Percentiles rank a stretch among this genome's conserved stretches.
Evolutionary conservation across 441 rosid genomes (phyloP).

Genomic region (Erodium moschatum): DNA sequence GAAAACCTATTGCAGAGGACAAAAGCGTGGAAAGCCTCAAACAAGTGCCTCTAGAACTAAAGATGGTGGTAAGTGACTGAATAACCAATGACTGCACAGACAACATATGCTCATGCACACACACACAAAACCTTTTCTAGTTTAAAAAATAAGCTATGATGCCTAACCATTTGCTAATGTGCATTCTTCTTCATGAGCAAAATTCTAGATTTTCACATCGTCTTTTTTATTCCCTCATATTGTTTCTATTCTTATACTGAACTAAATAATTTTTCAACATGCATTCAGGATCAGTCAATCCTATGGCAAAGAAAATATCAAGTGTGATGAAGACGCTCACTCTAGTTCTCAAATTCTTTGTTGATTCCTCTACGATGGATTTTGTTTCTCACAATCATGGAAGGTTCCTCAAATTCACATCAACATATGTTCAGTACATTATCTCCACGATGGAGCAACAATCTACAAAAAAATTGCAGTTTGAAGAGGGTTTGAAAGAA

Average conservation of each 20-base stretch:
- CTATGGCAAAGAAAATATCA: slow-evolving; percentile 27
- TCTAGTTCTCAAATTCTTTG: slow-evolving; percentile 56
- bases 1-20: slow-evolving; percentile 19
- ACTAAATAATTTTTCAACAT: slow-evolving; percentile 1
- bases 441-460: slow-evolving; percentile 35
- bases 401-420: slow-evolving; percentile 49
- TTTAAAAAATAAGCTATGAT: not conserved
- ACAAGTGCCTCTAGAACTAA: slow-evolving; percentile 23
- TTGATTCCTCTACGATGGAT: slow-evolving; percentile 53
- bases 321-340: slow-evolving; percentile 54
- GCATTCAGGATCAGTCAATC: slow-evolving; percentile 33
- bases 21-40: slow-evolving; percentile 26
- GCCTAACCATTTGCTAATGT: not conserved
- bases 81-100: slow-evolving; percentile 10
- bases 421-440: slow-evolving; percentile 38
- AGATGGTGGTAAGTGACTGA: slow-evolving; percentile 37
- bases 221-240: not conserved
- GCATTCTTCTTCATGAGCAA: slow-evolving; percentile 6
- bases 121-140: slow-evolving; percentile 1
- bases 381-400: slow-evolving; percentile 32
- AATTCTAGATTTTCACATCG: not conserved
- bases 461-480: slow-evolving; percentile 29
- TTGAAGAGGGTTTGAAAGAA: slow-evolving; percentile 47
- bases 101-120: slow-evolving; percentile 5
- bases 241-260: slow-evolving; percentile 13